Evolutionary conservation across 768 basidiomycete species (phyloP), one percentile per base, ranked within the genome.

Genomic region (Coprinopsis marcescibilis): DNA sequence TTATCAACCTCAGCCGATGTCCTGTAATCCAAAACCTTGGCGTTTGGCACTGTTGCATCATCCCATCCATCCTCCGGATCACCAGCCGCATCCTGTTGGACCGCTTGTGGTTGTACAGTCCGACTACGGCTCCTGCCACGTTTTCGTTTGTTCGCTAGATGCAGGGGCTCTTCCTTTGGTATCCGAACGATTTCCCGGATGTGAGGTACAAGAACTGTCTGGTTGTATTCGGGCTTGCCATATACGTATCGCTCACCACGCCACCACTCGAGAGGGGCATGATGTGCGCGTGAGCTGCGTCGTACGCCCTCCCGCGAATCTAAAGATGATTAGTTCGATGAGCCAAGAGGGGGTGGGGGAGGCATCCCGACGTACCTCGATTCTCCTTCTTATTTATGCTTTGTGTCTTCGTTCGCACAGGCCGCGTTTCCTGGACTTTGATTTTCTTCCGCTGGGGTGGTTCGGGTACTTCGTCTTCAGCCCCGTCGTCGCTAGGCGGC

Each of bases 181-280:
- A 78, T 75, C n/a, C 71, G 71, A 14, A 69, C 60, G 45, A 93
- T 81, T 52, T 82, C 85, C 55, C 78, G 78, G 58, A 91, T 85
- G 21, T 76, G 75, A 1, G 86, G 78, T 10, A 87, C 82, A 21
- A 77, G 70, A 17, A 75, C 66, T 7, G 65, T 51, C 5, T 72
- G 71, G 7, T 73, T 66, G 11, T 55, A 49, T 2, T 59, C 54
- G 10, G 60, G 56, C 43, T 81, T 76, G 4, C 84, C 85, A 56
- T 91, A 97, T 2, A 93, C 82, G 19, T 91, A 77, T 52, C 81
- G 84, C 66, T 98, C 95, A 54, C 81, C 80, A n/a, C 92, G 79
- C 95, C 95, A 98, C 71, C 76, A 95, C 32, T 89, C 87, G 27
- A 98, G 70, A 3, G 94, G 95, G 40, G 67, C 67, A 55, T 79